Evolutionary conservation across 768 basidiomycete species (phyloP).

Genomic region (Suillus subluteus): DNA sequence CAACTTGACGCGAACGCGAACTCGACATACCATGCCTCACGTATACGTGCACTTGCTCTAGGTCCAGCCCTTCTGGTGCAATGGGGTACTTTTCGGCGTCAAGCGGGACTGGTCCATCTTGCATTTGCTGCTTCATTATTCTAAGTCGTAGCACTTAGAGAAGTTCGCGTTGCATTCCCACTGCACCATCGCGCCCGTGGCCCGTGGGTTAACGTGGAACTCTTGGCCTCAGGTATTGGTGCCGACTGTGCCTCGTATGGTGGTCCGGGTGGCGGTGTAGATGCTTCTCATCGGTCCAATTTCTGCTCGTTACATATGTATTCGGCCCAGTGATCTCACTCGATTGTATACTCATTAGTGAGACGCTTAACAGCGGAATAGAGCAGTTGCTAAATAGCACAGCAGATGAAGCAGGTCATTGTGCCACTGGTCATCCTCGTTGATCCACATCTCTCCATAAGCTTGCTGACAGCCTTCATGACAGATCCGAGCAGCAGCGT

Average conservation of each 20-base stretch:
- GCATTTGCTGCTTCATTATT: constrained; percentile 22
- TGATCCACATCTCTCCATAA: too few species aligned
- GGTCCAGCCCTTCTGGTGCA: constrained; percentile 54
- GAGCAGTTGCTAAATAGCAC: too few species aligned
- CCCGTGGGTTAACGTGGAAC: neutral
- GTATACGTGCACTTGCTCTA: constrained; percentile 77
- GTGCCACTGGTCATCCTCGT: too few species aligned
- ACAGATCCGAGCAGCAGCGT: too few species aligned
- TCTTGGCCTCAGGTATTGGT: neutral
- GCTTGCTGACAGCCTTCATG: too few species aligned
- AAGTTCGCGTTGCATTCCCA: neutral
- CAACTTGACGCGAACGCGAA: neutral
- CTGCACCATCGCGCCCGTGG: neutral
- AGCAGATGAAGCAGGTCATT: too few species aligned
- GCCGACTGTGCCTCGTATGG: too few species aligned
- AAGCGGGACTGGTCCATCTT: constrained; percentile 44
- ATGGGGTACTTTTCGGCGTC: constrained; percentile 63
- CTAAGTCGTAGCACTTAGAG: neutral
- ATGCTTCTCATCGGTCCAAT: neutral
- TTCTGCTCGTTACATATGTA: too few species aligned
- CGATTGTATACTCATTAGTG: too few species aligned
- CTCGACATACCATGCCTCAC: constrained; percentile 67
- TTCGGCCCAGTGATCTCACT: too few species aligned
- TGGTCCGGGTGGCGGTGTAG: neutral
- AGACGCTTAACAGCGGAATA: too few species aligned